Evolutionary conservation across 208 protist genomes (phyloP), one percentile per base, ranked within the genome.

Genomic region (Acanthamoeba culbertsoni): DNA sequence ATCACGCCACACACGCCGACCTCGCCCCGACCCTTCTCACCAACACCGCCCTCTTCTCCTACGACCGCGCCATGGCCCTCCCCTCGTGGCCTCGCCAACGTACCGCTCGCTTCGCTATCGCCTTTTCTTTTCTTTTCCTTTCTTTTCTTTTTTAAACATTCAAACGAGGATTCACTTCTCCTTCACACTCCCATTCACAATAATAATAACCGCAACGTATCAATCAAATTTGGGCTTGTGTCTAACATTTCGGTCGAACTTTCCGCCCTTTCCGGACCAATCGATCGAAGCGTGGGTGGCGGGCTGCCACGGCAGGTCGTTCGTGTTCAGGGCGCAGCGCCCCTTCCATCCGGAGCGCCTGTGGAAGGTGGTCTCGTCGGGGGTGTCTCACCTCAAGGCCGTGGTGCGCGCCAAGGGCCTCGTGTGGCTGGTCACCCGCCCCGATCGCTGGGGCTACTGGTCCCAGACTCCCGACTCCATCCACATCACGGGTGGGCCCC

Each of bases 321-420:
- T 88, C 37, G 79, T 88, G 45, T 88, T 62, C 37, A 14, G 31
- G 51, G 79, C 79, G 48, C 45, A 88, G 53, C 79, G 79, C 20
- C 33, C 51, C 4, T 88, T 88, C 48, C 79, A 88, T 26, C 51
- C 51, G 5, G 79, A 88, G 8, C 79, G 79, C 28, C 79, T 88
- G 31, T 62, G 48, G 45, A 57, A 63, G 79, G 79, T 88, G 40
- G 79, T 28, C 12, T 46, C 79, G 40, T 65, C 51, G 28, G 37
- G 53, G 45, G 37, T 88, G 20, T 65, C 51, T 12, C 79, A 88
- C 31, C 40, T 88, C 8, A 57, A 63, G 45, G 79, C 79, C 37
- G 79, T 88, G 79, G 48, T 88, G 40, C 79, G 79, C 2, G 79
- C 79, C 79, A 88, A 62, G 37, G 79, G 75, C n/a, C 8, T 62